These are phyloP conservation scores for Neurospora terricola DNA, from an alignment of 495 filamentous ascomycete species.

Conservation along the genomic window DNA sequence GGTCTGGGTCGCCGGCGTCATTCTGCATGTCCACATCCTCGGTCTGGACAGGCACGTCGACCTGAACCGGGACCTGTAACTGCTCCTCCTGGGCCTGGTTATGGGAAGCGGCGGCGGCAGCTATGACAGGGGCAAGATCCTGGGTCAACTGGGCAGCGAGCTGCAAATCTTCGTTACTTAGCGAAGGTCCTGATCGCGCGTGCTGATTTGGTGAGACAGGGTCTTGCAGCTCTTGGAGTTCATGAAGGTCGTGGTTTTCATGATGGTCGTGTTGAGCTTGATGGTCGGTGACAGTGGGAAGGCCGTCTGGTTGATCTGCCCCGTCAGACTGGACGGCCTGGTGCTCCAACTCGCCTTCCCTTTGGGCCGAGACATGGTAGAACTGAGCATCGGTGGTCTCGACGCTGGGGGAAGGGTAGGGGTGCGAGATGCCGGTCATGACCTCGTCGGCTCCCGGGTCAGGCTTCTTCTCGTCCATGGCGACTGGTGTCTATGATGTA, in stretches of 20 bases:
- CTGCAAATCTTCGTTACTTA: constrained; percentile 39
- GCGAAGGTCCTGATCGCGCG: constrained; percentile 12
- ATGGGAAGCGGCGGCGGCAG: constrained; percentile 9
- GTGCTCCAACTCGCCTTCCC: constrained; percentile 12
- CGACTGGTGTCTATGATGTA: background rate
- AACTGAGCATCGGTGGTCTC: constrained; percentile 18
- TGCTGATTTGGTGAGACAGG: constrained; percentile 20
- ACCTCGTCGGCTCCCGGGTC: constrained; percentile 11
- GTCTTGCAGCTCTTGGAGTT: constrained; percentile 23
- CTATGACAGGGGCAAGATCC: constrained; percentile 28
- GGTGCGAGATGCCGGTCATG: constrained; percentile 14
- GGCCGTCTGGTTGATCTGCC: constrained; percentile 8
- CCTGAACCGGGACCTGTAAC: constrained; percentile 8
- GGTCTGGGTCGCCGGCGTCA: constrained; percentile 13
- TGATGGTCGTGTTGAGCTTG: constrained; percentile 14
- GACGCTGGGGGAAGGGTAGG: constrained; percentile 19
- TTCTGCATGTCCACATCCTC: constrained; percentile 3
- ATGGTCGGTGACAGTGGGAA: constrained; percentile 10
- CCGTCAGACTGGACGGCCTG: constrained; percentile 4
- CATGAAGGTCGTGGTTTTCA: constrained; percentile 14
- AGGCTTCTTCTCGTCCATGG: constrained; percentile 18
- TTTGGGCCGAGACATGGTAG: constrained; percentile 16
- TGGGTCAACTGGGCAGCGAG: constrained; percentile 43
- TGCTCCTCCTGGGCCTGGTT: constrained; percentile 14
- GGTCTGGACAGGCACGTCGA: background rate